A percentile compares a stretch with the other conserved stretches of the same genome.
Conservation (phyloP, 805 yeast genomes). For the Komagataella pastoris region DNA sequence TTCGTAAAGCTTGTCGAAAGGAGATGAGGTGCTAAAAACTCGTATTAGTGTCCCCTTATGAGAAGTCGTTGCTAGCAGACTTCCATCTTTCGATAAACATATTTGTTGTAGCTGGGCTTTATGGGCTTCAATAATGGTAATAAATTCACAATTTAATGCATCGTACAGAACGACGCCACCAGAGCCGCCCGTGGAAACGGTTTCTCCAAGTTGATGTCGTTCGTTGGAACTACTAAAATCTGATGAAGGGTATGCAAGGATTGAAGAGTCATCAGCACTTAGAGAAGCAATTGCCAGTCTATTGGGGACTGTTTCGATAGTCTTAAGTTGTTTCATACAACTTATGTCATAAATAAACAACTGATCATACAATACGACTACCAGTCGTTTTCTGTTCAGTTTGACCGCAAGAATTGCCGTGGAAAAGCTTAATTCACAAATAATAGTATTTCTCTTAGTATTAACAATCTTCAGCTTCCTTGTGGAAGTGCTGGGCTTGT, state of each 20-base stretch:
- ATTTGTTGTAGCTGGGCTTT: conserved; percentile 60
- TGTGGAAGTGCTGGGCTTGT: conserved; percentile 58
- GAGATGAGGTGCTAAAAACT: conserved; percentile 58
- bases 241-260: conserved; percentile 43
- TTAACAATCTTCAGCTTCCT: conserved; percentile 72
- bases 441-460: conserved; percentile 59
- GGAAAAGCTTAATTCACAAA: conserved; percentile 85
- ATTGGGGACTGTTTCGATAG: conserved; percentile 44
- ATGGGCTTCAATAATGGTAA: conserved; percentile 80
- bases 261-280: conserved; percentile 30
- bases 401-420: conserved; percentile 57
- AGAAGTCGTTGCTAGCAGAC: conserved; percentile 78
- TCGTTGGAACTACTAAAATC: conserved; percentile 6
- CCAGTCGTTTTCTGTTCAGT: conserved; percentile 70
- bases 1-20: conserved; percentile 43
- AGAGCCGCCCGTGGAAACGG: not conserved
- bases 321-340: conserved; percentile 71
- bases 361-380: conserved; percentile 70
- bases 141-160: conserved; percentile 56
- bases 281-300: conserved; percentile 13
- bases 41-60: conserved; percentile 83
- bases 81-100: conserved; percentile 62
- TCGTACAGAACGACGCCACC: conserved; percentile 78
- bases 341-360: conserved; percentile 82
- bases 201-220: not conserved